Evolutionary conservation across 2,329 filamentous ascomycete genomes (phyloP).

Genomic region (Nigrospora sphaerica): DNA sequence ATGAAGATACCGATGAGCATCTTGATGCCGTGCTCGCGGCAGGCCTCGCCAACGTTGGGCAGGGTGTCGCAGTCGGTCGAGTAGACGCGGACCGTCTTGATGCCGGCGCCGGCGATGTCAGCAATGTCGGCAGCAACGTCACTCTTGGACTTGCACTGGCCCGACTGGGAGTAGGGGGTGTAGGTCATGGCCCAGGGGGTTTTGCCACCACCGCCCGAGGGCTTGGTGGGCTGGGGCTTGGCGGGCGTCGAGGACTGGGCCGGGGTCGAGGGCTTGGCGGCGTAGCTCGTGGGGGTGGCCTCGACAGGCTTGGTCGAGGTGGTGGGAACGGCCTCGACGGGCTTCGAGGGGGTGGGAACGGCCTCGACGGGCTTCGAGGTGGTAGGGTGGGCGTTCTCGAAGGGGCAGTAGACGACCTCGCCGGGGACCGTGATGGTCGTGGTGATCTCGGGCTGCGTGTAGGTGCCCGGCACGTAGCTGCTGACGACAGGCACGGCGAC

Average conservation of each 20-base stretch:
- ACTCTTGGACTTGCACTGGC: conserved; percentile 57
- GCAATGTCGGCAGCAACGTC: conserved; percentile 55
- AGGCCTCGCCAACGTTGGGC: conserved; percentile 64
- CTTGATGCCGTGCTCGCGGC: conserved; percentile 59
- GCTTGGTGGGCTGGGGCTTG: conserved; percentile 17
- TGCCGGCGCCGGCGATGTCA: conserved; percentile 57
- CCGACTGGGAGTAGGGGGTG: conserved; percentile 60
- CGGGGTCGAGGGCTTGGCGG: conserved; percentile 13
- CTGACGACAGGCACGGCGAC: conserved; percentile 61
- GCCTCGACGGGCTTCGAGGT: conserved; percentile 6
- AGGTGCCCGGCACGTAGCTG: conserved; percentile 61
- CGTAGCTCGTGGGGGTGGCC: conserved; percentile 10
- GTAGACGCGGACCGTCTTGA: conserved; percentile 74
- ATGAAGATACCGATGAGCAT: conserved; percentile 88
- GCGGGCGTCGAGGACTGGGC: conserved; percentile 5
- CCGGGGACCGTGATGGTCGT: conserved; percentile 64
- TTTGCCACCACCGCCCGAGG: conserved; percentile 26
- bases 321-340: conserved; percentile 13
- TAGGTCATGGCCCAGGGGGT: conserved; percentile 71
- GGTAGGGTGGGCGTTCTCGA: conserved; percentile 27
- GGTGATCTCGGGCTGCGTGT: conserved; percentile 59
- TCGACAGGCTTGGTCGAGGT: conserved; percentile 15
- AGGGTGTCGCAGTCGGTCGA: conserved; percentile 85
- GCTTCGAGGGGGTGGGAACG: conserved; percentile 16
- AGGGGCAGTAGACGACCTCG: conserved; percentile 66